Conservation (phyloP, 2,329 filamentous ascomycete genomes). For the Colletotrichum sp. region DNA sequence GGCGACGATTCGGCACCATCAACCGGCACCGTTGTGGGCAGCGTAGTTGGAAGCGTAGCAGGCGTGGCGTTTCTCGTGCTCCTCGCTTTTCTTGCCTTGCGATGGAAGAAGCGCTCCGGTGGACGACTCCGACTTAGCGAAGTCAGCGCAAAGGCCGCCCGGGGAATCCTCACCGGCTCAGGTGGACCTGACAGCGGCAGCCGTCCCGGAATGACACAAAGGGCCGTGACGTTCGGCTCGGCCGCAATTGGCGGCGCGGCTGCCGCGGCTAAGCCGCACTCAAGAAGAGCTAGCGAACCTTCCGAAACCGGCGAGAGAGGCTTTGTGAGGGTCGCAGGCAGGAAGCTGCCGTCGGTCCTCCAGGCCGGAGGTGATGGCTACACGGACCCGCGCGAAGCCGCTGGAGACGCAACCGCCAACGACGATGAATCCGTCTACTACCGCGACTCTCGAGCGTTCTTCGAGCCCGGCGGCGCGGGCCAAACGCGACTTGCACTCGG, state of each 20-base stretch:
- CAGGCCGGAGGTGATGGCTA: conserved; percentile 69
- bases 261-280: conserved; percentile 30
- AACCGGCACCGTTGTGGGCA: conserved; percentile 49
- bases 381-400: conserved; percentile 49
- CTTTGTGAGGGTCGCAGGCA: conserved; percentile 69
- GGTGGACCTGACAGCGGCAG: conserved; percentile 24
- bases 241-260: conserved; percentile 8
- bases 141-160: conserved; percentile 34
- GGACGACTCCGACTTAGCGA: conserved; percentile 49
- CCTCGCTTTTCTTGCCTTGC: conserved; percentile 56
- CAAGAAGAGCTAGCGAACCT: conserved; percentile 34
- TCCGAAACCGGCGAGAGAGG: conserved; percentile 55
- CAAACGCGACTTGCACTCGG: conserved; percentile 54
- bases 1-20: conserved; percentile 4
- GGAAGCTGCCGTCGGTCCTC: conserved; percentile 68
- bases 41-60: conserved; percentile 63
- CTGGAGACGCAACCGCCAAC: conserved; percentile 27
- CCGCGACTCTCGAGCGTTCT: conserved; percentile 55
- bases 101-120: conserved; percentile 58
- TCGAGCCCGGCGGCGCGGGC: conserved; percentile 32
- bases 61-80: conserved; percentile 62
- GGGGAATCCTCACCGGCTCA: conserved; percentile 32
- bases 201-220: conserved; percentile 50
- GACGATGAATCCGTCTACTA: conserved; percentile 54
- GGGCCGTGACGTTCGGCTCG: conserved; percentile 40